Base-by-base conservation (phyloP, 371 early-diverging fungal genomes). In the Apophysomyces sp. region DNA sequence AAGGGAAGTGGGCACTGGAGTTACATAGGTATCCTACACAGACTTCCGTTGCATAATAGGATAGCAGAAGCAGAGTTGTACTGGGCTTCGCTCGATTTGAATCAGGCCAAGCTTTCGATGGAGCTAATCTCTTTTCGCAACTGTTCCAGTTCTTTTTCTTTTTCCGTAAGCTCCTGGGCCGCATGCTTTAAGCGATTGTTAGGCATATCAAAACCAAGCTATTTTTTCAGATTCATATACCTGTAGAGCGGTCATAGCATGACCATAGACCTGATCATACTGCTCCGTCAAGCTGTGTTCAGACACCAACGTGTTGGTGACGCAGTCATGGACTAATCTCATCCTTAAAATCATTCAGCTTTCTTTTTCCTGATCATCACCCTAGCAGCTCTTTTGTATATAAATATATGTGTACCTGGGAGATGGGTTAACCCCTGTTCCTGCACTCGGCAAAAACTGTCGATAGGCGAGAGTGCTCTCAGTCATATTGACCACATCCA, bases 401-500 rank as follows among this genome's bases (percentile, higher is more conserved):
- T 54, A 32, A 12, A 9, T 34, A 4, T 1, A 1, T 11, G 4
- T 8, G 7, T 55, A 55, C 56, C 56, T 55, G 16, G 56, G 16
- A 24, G 56, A 39, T 32, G 56, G 49, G 21, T 18, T 2, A 8
- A 44, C 11, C 0, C 18, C 49, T 4, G 49, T 3, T 16, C 18
- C 18, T 11, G 39, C 52, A 30, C 61, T 60, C n/a, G 66, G 61
- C 4, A 65, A 28, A 24, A 65, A 61, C 18, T 60, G 66, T 28
- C 57, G 66, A 44, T 65, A 65, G 12, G 60, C 66, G 11, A 60
- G 56, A 9, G 63, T 58, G 16, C 52, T 63, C 40, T 65, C 66
- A 6, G 32, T 65, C 66, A 65, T 60, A 27, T 65, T 65, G 18
- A 60, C 52, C 15, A 65, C 57, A 13, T 65, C 27, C 1, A 65